Base-by-base conservation (phyloP, 345 rosid genomes). In the Brassica nigra region DNA sequence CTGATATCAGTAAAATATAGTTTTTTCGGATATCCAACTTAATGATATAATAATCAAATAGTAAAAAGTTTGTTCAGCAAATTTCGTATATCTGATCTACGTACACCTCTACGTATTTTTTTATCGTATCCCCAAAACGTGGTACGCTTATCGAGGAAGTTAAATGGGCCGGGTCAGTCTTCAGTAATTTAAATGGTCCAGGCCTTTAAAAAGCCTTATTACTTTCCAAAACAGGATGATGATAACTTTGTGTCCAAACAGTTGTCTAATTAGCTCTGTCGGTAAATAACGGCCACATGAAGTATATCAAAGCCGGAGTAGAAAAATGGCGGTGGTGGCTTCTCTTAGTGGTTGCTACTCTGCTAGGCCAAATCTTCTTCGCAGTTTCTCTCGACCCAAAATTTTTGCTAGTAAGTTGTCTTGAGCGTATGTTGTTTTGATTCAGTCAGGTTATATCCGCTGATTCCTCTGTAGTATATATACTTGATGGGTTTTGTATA, bases 371-470 rank as follows among this genome's bases (percentile, higher is more conserved):
- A 78, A 74, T 71, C 78, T 76, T 74, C 85, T 74, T 23, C 31
- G 66, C 74, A 68, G 82, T 68, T 82, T 61, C 85, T 15, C 83
- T 30, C 85, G 80, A 71, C 86, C 84, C 78, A 84, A 84, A 77
- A 39, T 49, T 31, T 62, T 82, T 66, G 23, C 89, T 31, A 80
- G 98, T 94, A 86, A 88, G 87, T 75, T 20, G 0, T 42, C n/a
- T 30, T 39, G 29, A 70, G 39, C 61, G 4, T 10, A 6, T 70
- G 39, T 23, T 62, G 8, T 20, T 20, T 20, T 20, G 23, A 20
- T 20, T 20, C 23, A 20, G 23, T 20, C 23, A 20, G 23, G 23
- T 20, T 20, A 20, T 20, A 20, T 20, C 23, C 23, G 23, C 23
- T 20, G 23, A 20, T 20, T 20, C 23, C 34, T 1, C 31, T 33